Base-by-base conservation (phyloP, 1,139 yeast species). In the Protomyces inundatus region DNA sequence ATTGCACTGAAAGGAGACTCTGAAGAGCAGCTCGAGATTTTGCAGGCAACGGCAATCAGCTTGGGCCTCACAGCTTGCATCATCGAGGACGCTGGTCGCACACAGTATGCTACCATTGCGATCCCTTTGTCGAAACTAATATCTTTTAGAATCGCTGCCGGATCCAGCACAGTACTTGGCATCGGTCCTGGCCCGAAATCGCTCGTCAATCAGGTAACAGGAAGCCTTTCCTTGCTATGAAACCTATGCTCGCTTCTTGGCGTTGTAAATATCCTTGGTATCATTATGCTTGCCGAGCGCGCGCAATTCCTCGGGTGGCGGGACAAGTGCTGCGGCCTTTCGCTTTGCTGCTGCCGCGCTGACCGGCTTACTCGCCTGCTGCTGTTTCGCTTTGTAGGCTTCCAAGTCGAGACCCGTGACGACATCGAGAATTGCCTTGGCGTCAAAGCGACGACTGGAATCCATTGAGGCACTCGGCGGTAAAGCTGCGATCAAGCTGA, bases 81-180 rank as follows among this genome's bases (percentile, higher is more conserved):
- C 6, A 90, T 95, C 45, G 95, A 88, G 70, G 99, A 93, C 76
- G 98, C 98, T 37, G 98, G 98, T 3, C 81, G 98, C 71, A 95
- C 98, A 0, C 98, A 93, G 74, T 85, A 93, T 59, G 96, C 90
- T 9, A 88, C 97, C 4, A 98, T 0, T 85, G 95, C 68, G 95
- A 96, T 2, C 93, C 98, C 0, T 98, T 95, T 0, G 77, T 93
- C 36, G 98, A 98, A 0, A 74, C 93, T 39, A 98, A 45, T 37
- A 57, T 12, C 5, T n/a, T 12, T 7, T 34, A 50, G 37, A 14
- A 32, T 32, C 53, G 53, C 53, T 7, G 35, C 37, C 7, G 37
- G 37, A 9, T 16, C 50, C 6, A 42, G 39, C 12, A 54, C 36
- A 34, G 33, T 54, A 10, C 34, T 54, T 3, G 33, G 35, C 12